These are phyloP conservation scores for Lumnitzera racemosa DNA, from an alignment of 345 rosid genomes.

Conservation along the genomic window DNA sequence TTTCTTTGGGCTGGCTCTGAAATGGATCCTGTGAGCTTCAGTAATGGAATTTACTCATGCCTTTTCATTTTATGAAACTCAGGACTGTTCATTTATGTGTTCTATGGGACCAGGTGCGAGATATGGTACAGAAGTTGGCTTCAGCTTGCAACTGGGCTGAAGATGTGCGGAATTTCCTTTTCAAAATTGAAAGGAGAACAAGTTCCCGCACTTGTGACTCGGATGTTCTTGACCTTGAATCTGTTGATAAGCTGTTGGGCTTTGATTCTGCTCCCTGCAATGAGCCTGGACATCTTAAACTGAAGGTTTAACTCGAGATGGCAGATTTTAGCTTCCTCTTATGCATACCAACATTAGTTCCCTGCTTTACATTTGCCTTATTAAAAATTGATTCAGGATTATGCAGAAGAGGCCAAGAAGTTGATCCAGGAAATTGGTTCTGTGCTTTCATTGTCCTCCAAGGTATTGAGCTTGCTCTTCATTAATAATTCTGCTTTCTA, in stretches of 20 bases:
- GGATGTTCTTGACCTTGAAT: constrained; percentile 42
- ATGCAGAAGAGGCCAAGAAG: constrained; percentile 52
- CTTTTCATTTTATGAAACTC: constrained; percentile 1
- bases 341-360: constrained; percentile 3
- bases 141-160: constrained; percentile 67
- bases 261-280: constrained; percentile 55
- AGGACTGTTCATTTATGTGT: constrained; percentile 1
- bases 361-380: constrained; percentile 8
- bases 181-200: constrained; percentile 42
- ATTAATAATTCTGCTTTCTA: background rate
- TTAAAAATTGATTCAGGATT: constrained; percentile 30
- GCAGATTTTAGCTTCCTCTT: constrained; percentile 9
- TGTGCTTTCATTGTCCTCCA: constrained; percentile 40
- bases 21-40: constrained; percentile 68
- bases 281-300: constrained; percentile 48
- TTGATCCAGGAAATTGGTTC: constrained; percentile 49
- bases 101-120: constrained; percentile 51
- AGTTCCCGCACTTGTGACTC: constrained; percentile 15
- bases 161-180: constrained; percentile 50
- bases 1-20: constrained; percentile 98
- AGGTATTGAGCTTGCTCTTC: constrained; percentile 27
- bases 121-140: constrained; percentile 43
- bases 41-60: constrained; percentile 11
- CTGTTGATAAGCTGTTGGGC: constrained; percentile 41
- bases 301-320: constrained; percentile 51